Base-by-base conservation (phyloP, 1,139 yeast species). In the Zygosaccharomyces sapae region DNA sequence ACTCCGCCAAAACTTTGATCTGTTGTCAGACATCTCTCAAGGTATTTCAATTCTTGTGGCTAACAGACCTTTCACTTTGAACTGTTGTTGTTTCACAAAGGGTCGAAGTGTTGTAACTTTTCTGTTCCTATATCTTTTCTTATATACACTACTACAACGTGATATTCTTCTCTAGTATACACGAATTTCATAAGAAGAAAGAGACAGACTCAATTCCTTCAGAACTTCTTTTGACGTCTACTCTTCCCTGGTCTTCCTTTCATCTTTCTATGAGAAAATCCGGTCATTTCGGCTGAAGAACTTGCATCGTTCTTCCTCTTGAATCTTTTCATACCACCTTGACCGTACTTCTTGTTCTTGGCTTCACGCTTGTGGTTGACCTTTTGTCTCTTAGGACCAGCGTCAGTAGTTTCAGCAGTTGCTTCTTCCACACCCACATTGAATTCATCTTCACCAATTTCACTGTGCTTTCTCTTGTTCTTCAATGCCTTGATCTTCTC, bases 351-450 rank as follows among this genome's bases (percentile, higher is more conserved):
- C 47, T 83, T 61, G 59, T 87, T 78, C 73, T 86, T 86, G 47
- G 85, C 89, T 61, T 63, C 57, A 57, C 84, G 72, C 69, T 84
- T 85, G 20, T 78, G 71, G 62, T 81, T 83, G 46, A 84, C 80
- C 66, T 76, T 79, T 41, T 70, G 37, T 67, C 73, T 65, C 55
- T 63, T 64, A 33, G 65, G 66, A 38, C 66, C 66, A 22, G 25
- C 5, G 7, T 22, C 25, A 22, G 25, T 6, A 39, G 67, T 66
- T 44, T 66, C 69, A 38, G 69, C 57, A 24, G 75, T 74, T 31
- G 76, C 78, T 68, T 90, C 97, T 70, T 90, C 97, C 55, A 92
- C 78, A 36, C 96, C 97, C 61, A 92, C 83, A 58, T 80, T 81
- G 51, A 72, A 72, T 31, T 66, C 70, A 25, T 55, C 57, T 55